Evolutionary conservation across 495 filamentous ascomycete species (phyloP), one percentile per base, ranked within the genome.

Genomic region (Xylaria acuta): DNA sequence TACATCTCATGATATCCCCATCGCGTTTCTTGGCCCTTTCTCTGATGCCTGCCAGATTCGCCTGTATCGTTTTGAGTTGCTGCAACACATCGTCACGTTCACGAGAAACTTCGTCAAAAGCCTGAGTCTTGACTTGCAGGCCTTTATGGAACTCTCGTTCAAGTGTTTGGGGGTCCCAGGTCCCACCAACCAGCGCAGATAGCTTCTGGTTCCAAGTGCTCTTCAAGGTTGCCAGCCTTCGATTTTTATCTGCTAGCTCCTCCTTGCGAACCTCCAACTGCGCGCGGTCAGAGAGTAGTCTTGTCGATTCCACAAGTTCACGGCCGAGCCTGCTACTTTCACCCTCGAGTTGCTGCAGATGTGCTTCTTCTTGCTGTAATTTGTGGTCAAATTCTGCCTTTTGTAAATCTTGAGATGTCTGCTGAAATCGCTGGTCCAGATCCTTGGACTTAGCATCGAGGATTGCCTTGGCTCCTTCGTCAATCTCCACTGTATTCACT

Each of bases 221-320:
- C 67, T 84, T 90, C 86, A 98, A 89, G 1, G 93, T 95, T 20
- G 92, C 86, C 3, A 97, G 81, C 49, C 91, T 91, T 27, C 87
- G 88, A 77, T 91, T 86, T 30, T 90, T 86, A 54, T 93, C 91
- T 66, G 90, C 90, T 25, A 92, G 77, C 73, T 97, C 90, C 69
- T 93, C 93, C 74, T 91, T 92, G 18, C 93, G 84, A 74, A 93
- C 87, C 60, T 94, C 92, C 8, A 98, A 83, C 66, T 90, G 89
- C 47, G 95, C 97, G 41, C 93, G 84, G 59, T 94, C 93, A 3
- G 89, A 86, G 40, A 93, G 94, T 73, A 93, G 88, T 70, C 90
- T 88, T 0, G 92, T 96, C 71, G 90, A 92, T 72, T 95, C 90
- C 43, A 93, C 85, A 30, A 98, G 87, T 75, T 98, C 94, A 5